Percentiles rank a stretch among this genome's conserved stretches.
phyloP scores from a whole-genome alignment of 306 rosid genomes.

The Pyrus pyrifolia region DNA sequence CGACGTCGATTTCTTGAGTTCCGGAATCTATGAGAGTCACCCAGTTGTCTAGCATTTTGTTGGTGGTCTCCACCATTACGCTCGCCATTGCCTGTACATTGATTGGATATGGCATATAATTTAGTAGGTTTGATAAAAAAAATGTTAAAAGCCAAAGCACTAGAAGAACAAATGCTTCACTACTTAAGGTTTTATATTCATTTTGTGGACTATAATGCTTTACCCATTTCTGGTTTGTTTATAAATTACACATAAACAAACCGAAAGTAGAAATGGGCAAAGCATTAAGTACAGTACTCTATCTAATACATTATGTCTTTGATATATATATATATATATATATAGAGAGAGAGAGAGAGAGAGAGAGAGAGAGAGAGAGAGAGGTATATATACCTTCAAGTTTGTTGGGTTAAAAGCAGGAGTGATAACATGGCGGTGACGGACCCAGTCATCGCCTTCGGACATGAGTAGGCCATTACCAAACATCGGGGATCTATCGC shows the following conservation, averaged over 20 bases:
- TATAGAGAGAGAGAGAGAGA: too few species aligned
- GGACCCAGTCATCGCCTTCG: slow-evolving; percentile 73
- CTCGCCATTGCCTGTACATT: slow-evolving; percentile 52
- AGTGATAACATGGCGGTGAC: slow-evolving; percentile 58
- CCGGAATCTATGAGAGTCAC: slow-evolving; percentile 35
- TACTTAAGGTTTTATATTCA: not conserved
- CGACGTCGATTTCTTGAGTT: slow-evolving; percentile 47
- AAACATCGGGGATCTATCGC: slow-evolving; percentile 68
- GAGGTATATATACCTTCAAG: slow-evolving; percentile 39
- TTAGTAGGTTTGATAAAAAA: not conserved
- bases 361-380: not conserved
- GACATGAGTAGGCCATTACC: slow-evolving; percentile 67
- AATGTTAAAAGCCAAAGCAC: not conserved
- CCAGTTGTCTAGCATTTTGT: slow-evolving; percentile 64
- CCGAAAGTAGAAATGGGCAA: too few species aligned
- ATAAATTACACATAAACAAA: not conserved
- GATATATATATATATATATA: not conserved
- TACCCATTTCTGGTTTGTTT: not conserved
- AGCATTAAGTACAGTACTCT: too few species aligned
- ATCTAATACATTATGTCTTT: too few species aligned
- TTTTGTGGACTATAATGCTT: not conserved
- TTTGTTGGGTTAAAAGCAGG: slow-evolving; percentile 60
- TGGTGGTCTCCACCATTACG: slow-evolving; percentile 54
- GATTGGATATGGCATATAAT: slow-evolving; percentile 5
- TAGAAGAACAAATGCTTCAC: not conserved